These are phyloP conservation scores for Hemileia vastatrix DNA, from an alignment of 1,284 basidiomycete genomes.

Conservation along the genomic window DNA sequence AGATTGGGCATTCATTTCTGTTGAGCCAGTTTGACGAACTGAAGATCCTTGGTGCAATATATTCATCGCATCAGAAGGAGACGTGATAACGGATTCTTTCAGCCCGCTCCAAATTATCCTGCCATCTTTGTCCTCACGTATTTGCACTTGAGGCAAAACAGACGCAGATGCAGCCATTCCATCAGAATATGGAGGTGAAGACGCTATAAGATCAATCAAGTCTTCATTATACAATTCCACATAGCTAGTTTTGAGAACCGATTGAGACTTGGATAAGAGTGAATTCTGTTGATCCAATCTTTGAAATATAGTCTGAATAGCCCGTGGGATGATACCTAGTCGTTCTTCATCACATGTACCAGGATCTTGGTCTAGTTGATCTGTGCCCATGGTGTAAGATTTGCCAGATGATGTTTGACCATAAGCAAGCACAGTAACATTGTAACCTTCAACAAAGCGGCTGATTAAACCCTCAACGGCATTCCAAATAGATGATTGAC, in stretches of 20 bases:
- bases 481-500: slow-evolving; percentile 74
- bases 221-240: slow-evolving; percentile 95
- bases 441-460: slow-evolving; percentile 88
- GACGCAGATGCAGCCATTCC: no score
- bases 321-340: slow-evolving; percentile 80
- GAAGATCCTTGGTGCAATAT: slow-evolving; percentile 76
- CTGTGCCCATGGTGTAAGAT: slow-evolving; percentile 82
- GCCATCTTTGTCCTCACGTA: slow-evolving; percentile 90
- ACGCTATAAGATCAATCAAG: slow-evolving; percentile 38
- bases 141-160: slow-evolving; percentile 68
- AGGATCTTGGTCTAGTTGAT: slow-evolving; percentile 48
- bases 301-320: slow-evolving; percentile 80
- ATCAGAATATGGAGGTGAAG: not conserved
- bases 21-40: slow-evolving; percentile 86
- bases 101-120: slow-evolving; percentile 95
- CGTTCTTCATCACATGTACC: slow-evolving; percentile 21
- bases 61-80: slow-evolving; percentile 78
- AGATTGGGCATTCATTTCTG: slow-evolving; percentile 96
- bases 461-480: slow-evolving; percentile 76
- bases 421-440: slow-evolving; percentile 95
- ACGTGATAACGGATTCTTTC: slow-evolving; percentile 75
- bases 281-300: slow-evolving; percentile 58
- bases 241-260: slow-evolving; percentile 69
- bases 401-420: slow-evolving; percentile 96
- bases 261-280: slow-evolving; percentile 38